These are phyloP conservation scores for Calendula officinalis DNA, from an alignment of 129 eudicot species.

Conservation along the genomic window DNA sequence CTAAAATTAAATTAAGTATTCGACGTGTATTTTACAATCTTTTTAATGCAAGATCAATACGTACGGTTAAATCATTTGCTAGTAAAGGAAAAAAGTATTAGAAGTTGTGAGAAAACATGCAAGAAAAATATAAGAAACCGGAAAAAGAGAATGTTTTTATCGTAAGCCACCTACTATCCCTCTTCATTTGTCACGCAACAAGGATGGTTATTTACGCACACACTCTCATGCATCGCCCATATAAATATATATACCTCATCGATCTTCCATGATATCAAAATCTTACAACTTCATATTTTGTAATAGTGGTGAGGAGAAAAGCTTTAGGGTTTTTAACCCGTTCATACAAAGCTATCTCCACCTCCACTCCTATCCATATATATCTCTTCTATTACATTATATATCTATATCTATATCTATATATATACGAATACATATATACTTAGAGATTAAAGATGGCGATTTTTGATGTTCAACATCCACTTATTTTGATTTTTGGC, in stretches of 20 bases:
- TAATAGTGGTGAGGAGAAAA: slow-evolving; percentile 2
- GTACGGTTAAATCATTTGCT: slow-evolving; percentile 12
- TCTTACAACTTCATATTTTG: background rate
- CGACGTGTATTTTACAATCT: background rate
- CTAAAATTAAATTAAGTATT: slow-evolving; percentile 8
- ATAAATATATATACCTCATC: slow-evolving; percentile 45
- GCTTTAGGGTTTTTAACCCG: slow-evolving; percentile 26
- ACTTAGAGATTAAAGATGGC: slow-evolving; percentile 40
- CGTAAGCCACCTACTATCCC: slow-evolving; percentile 56
- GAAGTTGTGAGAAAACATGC: slow-evolving; percentile 5
- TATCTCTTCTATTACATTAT: background rate
- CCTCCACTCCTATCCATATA: background rate
- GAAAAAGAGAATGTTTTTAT: slow-evolving; percentile 38
- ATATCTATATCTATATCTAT: background rate
- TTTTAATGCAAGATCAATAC: slow-evolving; percentile 11
- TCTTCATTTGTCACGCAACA: slow-evolving; percentile 62
- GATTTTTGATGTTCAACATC: slow-evolving; percentile 50
- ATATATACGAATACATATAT: background rate
- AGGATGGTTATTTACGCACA: slow-evolving; percentile 33
- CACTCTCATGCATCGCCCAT: slow-evolving; percentile 18
- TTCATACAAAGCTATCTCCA: slow-evolving; percentile 25
- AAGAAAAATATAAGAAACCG: background rate
- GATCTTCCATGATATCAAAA: slow-evolving; percentile 16
- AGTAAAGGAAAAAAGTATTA: slow-evolving; percentile 1
- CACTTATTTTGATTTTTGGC: slow-evolving; percentile 58